These are phyloP conservation scores for Solanum clarkiae DNA, from an alignment of 257 asterid species.

Conservation along the genomic window DNA sequence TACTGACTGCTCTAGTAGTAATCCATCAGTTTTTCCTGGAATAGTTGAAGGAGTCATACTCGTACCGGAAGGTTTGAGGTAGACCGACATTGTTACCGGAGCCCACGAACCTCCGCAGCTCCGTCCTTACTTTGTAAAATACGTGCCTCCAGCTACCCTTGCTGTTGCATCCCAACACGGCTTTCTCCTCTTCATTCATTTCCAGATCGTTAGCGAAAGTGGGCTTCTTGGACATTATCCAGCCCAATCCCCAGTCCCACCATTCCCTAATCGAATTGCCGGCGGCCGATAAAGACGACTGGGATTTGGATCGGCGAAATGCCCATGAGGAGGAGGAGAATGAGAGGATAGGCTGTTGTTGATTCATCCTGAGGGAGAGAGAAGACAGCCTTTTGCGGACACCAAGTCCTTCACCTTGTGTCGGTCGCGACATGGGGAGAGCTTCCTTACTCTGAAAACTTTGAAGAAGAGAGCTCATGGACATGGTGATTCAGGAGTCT, in stretches of 20 bases:
- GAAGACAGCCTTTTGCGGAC: conserved; percentile 4
- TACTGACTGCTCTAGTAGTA: background rate
- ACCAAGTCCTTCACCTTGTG: background rate
- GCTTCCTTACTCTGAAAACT: conserved; percentile 1
- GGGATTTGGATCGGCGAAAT: conserved; percentile 57
- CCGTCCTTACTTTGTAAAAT: conserved; percentile 48
- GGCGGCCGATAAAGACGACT: conserved; percentile 18
- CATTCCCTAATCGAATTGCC: conserved; percentile 50
- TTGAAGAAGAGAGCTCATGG: background rate
- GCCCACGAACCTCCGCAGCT: conserved; percentile 50
- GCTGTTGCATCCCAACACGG: conserved; percentile 50
- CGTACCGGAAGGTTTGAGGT: conserved; percentile 65
- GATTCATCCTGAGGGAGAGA: background rate
- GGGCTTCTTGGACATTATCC: conserved; percentile 72
- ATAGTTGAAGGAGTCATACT: conserved; percentile 32
- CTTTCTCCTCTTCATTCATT: conserved; percentile 66
- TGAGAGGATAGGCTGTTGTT: background rate
- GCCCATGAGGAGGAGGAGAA: conserved; percentile 10
- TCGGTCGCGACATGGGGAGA: background rate
- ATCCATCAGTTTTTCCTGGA: conserved; percentile 2
- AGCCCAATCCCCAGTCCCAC: conserved; percentile 80
- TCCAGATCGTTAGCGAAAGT: conserved; percentile 74
- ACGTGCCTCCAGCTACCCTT: conserved; percentile 82
- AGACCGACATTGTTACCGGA: conserved; percentile 41
- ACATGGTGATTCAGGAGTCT: background rate